Evolutionary conservation across 2,329 filamentous ascomycete species (phyloP).

Genomic region (Alternaria rosae): DNA sequence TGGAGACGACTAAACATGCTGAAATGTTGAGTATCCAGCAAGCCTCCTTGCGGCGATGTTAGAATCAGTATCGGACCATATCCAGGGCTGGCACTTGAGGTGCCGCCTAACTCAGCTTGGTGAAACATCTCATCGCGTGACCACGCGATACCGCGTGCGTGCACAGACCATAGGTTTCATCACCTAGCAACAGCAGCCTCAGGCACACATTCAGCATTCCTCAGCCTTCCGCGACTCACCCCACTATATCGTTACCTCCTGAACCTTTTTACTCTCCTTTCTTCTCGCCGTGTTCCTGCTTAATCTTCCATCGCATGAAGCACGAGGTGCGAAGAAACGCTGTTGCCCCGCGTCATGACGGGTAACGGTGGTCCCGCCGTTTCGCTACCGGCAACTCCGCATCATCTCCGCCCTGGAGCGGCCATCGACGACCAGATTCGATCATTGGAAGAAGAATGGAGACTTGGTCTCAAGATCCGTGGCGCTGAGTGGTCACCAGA

Average conservation of each 20-base stretch:
- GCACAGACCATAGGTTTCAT: conserved; percentile 21
- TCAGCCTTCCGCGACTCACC: conserved; percentile 18
- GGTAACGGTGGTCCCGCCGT: conserved; percentile 5
- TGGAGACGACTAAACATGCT: neutral
- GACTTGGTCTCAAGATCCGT: conserved; percentile 26
- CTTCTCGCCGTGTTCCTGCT: neutral
- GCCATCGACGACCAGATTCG: conserved; percentile 27
- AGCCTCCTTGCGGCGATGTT: neutral
- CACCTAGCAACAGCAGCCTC: conserved; percentile 26
- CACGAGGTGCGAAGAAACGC: neutral
- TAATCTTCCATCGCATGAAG: neutral
- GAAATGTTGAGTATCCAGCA: neutral
- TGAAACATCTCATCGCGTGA: conserved; percentile 27
- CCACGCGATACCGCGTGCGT: conserved; percentile 23
- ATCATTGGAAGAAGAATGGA: conserved; percentile 30
- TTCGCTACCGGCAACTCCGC: conserved; percentile 22
- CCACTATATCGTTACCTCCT: neutral
- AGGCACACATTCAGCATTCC: conserved; percentile 26
- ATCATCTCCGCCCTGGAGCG: conserved; percentile 19
- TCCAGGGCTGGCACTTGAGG: neutral
- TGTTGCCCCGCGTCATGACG: conserved; percentile 12
- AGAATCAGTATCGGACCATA: neutral
- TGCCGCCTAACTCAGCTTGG: neutral
- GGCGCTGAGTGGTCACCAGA: conserved; percentile 32
- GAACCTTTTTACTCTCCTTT: neutral